Base-by-base conservation (phyloP, 805 yeast species). In the Soucietia sequanensis region DNA sequence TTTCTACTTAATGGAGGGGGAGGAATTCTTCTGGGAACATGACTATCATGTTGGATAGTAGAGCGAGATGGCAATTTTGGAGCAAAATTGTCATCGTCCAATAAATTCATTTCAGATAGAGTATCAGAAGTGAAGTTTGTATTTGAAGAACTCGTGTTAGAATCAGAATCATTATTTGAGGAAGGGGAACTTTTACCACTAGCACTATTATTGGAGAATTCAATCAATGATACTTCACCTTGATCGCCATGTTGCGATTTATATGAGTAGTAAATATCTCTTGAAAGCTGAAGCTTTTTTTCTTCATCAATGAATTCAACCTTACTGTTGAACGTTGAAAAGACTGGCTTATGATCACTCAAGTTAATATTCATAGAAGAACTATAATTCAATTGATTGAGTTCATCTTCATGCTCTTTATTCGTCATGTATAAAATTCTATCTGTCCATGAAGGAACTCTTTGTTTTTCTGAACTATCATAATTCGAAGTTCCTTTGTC, bases 361-460 rank as follows among this genome's bases (percentile, higher is more conserved):
- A 81, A 71, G 37, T 53, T 54, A 27, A 91, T 58, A 15, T 60
- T 60, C 45, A 77, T 77, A 1, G 80, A 79, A 32, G 83, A 76
- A 35, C 80, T 75, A 55, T 93, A 93, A 34, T 79, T 78, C 42
- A 80, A 53, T 30, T 87, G 93, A 26, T 68, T 61, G 27, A 89
- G 49, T 6, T 30, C 33, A 10, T 44, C 52, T 22, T 30, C 40
- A 8, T 37, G 25, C 10, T 34, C 39, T 6, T 41, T 35, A 10
- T 40, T 46, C 24, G 95, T 88, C 39, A 72, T 69, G 49, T 72
- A 81, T 31, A 90, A 59, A 24, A 87, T 82, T 51, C 99, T 70
- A 58, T 91, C 99, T 0, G 98, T 91, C 97, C 98, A 91, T 0
- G 96, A 84, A 1, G 99, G 99, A 4, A 86, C 81, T 48, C 99